phyloP scores from a whole-genome alignment of 257 asterid genomes.

The Avicennia marina region DNA sequence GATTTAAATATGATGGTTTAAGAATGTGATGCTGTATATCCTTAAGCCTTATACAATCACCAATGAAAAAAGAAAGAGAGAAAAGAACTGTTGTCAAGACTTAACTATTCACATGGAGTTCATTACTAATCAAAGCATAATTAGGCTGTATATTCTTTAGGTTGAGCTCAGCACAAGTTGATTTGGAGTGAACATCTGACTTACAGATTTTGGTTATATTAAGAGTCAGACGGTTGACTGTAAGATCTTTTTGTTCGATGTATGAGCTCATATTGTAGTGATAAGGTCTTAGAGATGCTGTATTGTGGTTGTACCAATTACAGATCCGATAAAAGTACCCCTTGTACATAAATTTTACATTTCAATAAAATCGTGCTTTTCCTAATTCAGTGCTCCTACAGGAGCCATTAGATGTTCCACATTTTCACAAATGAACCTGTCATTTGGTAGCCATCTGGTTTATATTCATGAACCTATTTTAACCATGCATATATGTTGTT shows the following conservation, averaged over 20 bases:
- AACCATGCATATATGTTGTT: background rate
- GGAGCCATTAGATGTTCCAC: constrained; percentile 1
- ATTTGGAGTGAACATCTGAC: constrained; percentile 38
- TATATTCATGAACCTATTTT: constrained; percentile 8
- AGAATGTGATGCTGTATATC: constrained; percentile 51
- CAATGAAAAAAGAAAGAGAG: constrained; percentile 13
- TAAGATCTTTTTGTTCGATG: constrained; percentile 66
- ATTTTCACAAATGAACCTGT: constrained; percentile 2
- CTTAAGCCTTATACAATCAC: constrained; percentile 39
- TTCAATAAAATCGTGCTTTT: constrained; percentile 50
- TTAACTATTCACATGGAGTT: constrained; percentile 44
- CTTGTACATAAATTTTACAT: constrained; percentile 69
- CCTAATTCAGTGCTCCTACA: constrained; percentile 19
- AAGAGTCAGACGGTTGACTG: constrained; percentile 54
- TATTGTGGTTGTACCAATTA: constrained; percentile 61
- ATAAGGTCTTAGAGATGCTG: constrained; percentile 46
- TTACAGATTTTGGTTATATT: constrained; percentile 37
- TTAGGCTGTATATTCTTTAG: constrained; percentile 53
- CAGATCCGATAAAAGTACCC: constrained; percentile 50
- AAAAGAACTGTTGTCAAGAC: constrained; percentile 26
- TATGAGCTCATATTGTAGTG: constrained; percentile 45
- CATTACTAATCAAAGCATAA: constrained; percentile 31
- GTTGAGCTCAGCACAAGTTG: constrained; percentile 42
- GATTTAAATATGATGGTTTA: constrained; percentile 82
- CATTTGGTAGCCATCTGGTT: constrained; percentile 10